These are phyloP conservation scores for Aspergillus hiratsukae DNA, from an alignment of 2,329 filamentous ascomycete genomes.

Conservation along the genomic window DNA sequence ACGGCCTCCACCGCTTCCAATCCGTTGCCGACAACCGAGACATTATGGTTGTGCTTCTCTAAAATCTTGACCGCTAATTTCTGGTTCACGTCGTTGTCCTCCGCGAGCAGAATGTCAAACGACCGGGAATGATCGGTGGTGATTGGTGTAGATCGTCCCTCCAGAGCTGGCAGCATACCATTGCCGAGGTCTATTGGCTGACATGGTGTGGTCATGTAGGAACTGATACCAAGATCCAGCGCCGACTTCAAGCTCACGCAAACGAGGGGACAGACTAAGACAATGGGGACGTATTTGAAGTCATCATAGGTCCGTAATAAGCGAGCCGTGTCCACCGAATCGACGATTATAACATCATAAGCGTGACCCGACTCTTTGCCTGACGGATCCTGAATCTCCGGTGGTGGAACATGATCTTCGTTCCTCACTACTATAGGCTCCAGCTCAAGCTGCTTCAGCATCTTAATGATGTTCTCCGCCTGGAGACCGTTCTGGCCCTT, in stretches of 20 bases:
- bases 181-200: slow-evolving; percentile 91
- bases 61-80: slow-evolving; percentile 93
- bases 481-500: slow-evolving; percentile 67
- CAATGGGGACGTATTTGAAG: slow-evolving; percentile 96
- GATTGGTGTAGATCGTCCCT: slow-evolving; percentile 85
- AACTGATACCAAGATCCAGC: slow-evolving; percentile 92
- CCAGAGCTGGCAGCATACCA: slow-evolving; percentile 90
- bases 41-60: slow-evolving; percentile 79
- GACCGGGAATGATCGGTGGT: slow-evolving; percentile 92
- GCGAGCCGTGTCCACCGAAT: slow-evolving; percentile 87
- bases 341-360: slow-evolving; percentile 94
- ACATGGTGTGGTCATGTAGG: slow-evolving; percentile 97
- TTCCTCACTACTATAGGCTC: slow-evolving; percentile 79
- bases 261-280: slow-evolving; percentile 82
- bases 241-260: slow-evolving; percentile 91
- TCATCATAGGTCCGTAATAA: slow-evolving; percentile 81
- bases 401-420: slow-evolving; percentile 60
- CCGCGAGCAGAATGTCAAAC: slow-evolving; percentile 89
- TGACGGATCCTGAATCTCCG: slow-evolving; percentile 49
- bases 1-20: slow-evolving; percentile 89
- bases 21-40: slow-evolving; percentile 82
- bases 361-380: slow-evolving; percentile 51
- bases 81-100: slow-evolving; percentile 98
- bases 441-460: slow-evolving; percentile 74
- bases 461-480: slow-evolving; percentile 68